Evolutionary conservation across 2,329 filamentous ascomycete species (phyloP).

Genomic region (Cladosporium sp.): DNA sequence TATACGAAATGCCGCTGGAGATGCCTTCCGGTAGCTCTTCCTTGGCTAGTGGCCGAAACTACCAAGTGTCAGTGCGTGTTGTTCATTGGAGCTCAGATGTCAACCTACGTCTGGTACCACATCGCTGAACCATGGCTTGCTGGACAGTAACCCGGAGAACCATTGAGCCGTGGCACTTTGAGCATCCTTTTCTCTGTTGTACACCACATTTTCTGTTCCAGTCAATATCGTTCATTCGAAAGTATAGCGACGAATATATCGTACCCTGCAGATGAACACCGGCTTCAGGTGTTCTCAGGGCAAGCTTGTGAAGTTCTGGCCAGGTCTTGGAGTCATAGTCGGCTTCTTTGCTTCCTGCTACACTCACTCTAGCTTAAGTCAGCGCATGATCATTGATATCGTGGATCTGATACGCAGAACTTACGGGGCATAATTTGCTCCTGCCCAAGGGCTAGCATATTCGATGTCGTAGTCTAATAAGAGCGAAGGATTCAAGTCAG

Average conservation of each 20-base stretch:
- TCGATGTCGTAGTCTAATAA: conserved; percentile 69
- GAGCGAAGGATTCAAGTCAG: no score
- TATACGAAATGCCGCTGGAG: conserved; percentile 71
- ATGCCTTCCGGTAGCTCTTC: conserved; percentile 60
- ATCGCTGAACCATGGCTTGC: conserved; percentile 67
- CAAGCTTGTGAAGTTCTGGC: conserved; percentile 18
- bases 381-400: conserved; percentile 70
- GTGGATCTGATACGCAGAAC: conserved; percentile 52
- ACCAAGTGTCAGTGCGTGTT: background rate
- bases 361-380: conserved; percentile 58
- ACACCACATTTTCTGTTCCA: background rate
- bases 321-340: background rate
- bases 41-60: background rate
- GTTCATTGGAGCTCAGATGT: background rate
- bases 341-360: conserved; percentile 49
- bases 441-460: conserved; percentile 84
- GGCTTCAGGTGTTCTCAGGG: conserved; percentile 31
- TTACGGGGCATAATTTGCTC: conserved; percentile 73
- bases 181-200: conserved; percentile 40
- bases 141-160: background rate
- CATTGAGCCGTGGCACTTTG: background rate
- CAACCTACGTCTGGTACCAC: conserved; percentile 63
- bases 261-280: background rate
- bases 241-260: background rate
- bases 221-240: background rate